Evolutionary conservation across 2,329 filamentous ascomycete species (phyloP).

Genomic region (Verticillium nonalfalfae): DNA sequence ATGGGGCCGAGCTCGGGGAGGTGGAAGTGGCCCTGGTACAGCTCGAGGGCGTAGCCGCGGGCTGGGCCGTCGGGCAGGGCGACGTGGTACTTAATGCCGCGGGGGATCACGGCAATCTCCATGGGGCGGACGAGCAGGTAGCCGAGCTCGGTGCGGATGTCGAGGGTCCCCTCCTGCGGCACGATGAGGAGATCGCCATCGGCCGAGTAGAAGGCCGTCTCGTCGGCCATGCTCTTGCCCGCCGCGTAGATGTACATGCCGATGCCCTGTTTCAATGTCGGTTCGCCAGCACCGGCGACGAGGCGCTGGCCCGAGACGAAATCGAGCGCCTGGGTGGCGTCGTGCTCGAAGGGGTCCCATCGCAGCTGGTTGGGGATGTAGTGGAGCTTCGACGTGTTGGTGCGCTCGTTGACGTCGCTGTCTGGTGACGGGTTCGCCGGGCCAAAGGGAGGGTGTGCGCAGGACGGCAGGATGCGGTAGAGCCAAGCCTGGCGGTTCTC

Average conservation of each 20-base stretch:
- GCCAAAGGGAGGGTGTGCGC: slow-evolving; percentile 52
- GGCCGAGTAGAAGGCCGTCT: slow-evolving; percentile 75
- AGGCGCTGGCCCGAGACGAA: slow-evolving; percentile 58
- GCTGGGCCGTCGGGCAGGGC: slow-evolving; percentile 54
- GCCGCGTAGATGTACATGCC: slow-evolving; percentile 78
- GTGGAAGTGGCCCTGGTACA: slow-evolving; percentile 66
- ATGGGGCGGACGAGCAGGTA: slow-evolving; percentile 68
- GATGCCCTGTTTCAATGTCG: slow-evolving; percentile 70
- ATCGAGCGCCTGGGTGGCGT: slow-evolving; percentile 44
- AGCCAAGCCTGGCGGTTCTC: slow-evolving; percentile 69
- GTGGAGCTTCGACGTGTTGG: slow-evolving; percentile 44
- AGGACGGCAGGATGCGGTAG: slow-evolving; percentile 62
- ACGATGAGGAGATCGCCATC: slow-evolving; percentile 77
- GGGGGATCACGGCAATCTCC: slow-evolving; percentile 71
- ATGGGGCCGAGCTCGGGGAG: slow-evolving; percentile 70
- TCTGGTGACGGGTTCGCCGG: slow-evolving; percentile 21
- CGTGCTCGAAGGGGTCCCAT: slow-evolving; percentile 71
- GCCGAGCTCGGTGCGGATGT: slow-evolving; percentile 74
- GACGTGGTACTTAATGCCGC: slow-evolving; percentile 69
- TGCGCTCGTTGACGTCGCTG: background rate
- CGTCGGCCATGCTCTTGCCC: slow-evolving; percentile 68
- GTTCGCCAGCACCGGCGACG: slow-evolving; percentile 73
- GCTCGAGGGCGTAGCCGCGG: slow-evolving; percentile 68
- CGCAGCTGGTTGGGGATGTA: slow-evolving; percentile 76
- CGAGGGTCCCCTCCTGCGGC: slow-evolving; percentile 65